A percentile compares a stretch with the other conserved stretches of the same genome.
Evolutionary conservation across 352 stramenopile genomes (phyloP).

Genomic region (Phytophthora ramorum): DNA sequence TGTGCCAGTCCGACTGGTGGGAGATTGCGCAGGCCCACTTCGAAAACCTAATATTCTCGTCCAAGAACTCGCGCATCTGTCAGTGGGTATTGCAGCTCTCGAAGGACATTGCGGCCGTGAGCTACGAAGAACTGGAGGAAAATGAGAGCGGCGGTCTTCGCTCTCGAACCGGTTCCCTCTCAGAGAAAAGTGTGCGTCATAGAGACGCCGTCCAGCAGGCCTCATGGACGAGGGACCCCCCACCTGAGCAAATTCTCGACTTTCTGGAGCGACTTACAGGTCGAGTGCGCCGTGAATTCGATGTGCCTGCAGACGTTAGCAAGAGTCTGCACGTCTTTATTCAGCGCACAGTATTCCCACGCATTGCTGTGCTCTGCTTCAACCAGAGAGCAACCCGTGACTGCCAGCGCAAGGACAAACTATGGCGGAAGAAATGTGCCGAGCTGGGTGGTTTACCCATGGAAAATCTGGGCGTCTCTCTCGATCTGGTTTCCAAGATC

Average conservation of each 20-base stretch:
- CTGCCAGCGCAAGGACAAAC: conserved; percentile 83
- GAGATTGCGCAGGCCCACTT: conserved; percentile 87
- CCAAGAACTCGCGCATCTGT: conserved; percentile 67
- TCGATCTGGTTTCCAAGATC: conserved; percentile 72
- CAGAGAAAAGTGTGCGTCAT: conserved; percentile 8
- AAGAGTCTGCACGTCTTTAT: conserved; percentile 84
- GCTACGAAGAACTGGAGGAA: conserved; percentile 66
- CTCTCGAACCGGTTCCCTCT: conserved; percentile 18
- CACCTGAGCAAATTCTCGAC: conserved; percentile 78
- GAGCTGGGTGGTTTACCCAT: conserved; percentile 71
- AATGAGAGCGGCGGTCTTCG: conserved; percentile 24
- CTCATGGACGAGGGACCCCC: conserved; percentile 70
- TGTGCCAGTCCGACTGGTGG: conserved; percentile 84
- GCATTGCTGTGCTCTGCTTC: conserved; percentile 79
- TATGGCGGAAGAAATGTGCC: conserved; percentile 79
- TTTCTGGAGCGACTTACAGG: conserved; percentile 74
- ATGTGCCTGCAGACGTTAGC: conserved; percentile 73
- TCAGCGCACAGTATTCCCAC: conserved; percentile 77
- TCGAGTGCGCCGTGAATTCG: conserved; percentile 77
- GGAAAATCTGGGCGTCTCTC: conserved; percentile 65
- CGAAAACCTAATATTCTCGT: conserved; percentile 85
- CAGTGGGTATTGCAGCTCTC: conserved; percentile 77
- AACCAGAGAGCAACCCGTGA: conserved; percentile 72
- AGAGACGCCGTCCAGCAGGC: conserved; percentile 25
- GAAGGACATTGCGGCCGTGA: conserved; percentile 64